Base-by-base conservation (phyloP, 2,329 filamentous ascomycete genomes). In the Aspergillus amoenus region DNA sequence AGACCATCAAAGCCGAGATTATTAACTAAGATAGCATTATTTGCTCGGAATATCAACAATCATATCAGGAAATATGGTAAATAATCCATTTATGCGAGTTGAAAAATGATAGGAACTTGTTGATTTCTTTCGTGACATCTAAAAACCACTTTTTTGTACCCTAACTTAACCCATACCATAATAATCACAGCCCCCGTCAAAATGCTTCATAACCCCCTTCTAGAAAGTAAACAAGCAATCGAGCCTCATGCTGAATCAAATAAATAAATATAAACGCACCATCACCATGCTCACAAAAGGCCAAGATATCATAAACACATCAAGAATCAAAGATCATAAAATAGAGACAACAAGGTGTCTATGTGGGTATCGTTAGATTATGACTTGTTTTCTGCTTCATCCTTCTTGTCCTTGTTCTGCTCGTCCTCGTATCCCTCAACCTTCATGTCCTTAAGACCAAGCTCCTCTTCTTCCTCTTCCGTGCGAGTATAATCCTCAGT, bases 391-490 rank as follows among this genome's bases (percentile, higher is more conserved):
- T 71, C 64, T 18, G 39, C 53, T 50, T 27, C 30, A 21, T 42
- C 34, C 37, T 55, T 9, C 30, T 46, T 42, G 13, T 61, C 58
- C 54, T 66, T 56, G 24, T 66, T 61, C 44, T 66, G 58, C 7
- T 53, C 63, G 61, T 85, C 82, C 52, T 86, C 88, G 69, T 99
- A 97, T 0, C 86, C 87, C 73, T 97, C 93, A 0, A 87, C 86
- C 82, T 93, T 94, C 87, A 99, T 99, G 70, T 99, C 94, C 58
- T 80, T 86, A 63, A 99, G 78, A 0, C 94, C 94, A 11, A 99
- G 79, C 58, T 97, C 91, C 68, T 99, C 94, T 76, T 96, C 91
- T 71, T 99, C 94, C 73, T 97, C 90, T 0, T 88, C 86, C 0
- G 93, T 96, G 59, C 94, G 84, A 58, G 89, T 85, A 73, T 99